Evolutionary conservation across 148 eudicot species (phyloP).

Genomic region (Chenopodium album): DNA sequence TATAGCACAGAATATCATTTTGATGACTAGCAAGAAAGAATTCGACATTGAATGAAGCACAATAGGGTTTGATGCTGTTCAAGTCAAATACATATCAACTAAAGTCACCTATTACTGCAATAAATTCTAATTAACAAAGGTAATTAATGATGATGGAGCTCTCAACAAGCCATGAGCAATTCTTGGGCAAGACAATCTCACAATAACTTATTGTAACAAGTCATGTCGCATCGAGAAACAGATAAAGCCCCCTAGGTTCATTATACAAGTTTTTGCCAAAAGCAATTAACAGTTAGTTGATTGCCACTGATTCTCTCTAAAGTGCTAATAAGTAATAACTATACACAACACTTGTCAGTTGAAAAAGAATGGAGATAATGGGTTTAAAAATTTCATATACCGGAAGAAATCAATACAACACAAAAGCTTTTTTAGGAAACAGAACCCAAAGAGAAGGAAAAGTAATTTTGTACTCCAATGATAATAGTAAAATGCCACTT

Average conservation of each 20-base stretch:
- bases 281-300: neutral
- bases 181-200: neutral
- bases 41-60: neutral
- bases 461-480: neutral
- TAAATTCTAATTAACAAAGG: neutral
- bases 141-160: neutral
- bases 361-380: neutral
- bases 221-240: neutral
- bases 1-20: slow-evolving; percentile 7
- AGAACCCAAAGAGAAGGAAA: neutral
- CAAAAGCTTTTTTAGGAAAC: neutral
- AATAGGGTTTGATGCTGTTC: neutral
- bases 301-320: neutral
- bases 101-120: neutral
- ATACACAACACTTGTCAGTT: neutral
- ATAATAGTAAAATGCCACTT: neutral
- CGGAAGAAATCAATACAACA: neutral
- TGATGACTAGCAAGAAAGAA: neutral
- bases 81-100: neutral
- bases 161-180: neutral
- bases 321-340: neutral
- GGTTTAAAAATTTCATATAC: neutral
- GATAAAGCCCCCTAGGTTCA: neutral
- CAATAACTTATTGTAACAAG: neutral
- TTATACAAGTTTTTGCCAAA: neutral